Percentiles rank a stretch among this genome's conserved stretches.
Evolutionary conservation across 371 early-diverging fungal species (phyloP).

Genomic region (Vavraia culicis): DNA sequence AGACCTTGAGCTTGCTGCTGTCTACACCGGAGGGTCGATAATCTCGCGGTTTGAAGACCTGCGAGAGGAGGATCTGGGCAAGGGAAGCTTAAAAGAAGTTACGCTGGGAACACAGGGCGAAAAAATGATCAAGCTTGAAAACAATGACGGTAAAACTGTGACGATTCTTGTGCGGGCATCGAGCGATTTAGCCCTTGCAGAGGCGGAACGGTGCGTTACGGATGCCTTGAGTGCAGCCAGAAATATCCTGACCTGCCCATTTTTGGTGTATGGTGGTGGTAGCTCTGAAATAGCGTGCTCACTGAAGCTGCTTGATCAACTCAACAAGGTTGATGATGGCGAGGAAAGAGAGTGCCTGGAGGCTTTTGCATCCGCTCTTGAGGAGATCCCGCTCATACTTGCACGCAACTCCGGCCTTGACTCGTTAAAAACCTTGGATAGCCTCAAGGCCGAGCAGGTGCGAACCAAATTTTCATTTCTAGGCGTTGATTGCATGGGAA

Average conservation of each 20-base stretch:
- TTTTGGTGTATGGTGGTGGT: conserved; percentile 96
- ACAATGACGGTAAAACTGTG: conserved; percentile 56
- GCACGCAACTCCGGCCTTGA: conserved; percentile 81
- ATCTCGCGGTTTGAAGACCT: conserved; percentile 96
- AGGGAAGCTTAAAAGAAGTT: conserved; percentile 76
- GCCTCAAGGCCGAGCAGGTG: conserved; percentile 69
- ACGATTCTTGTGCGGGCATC: conserved; percentile 92
- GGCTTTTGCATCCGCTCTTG: conserved; percentile 78
- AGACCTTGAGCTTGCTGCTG: conserved; percentile 81
- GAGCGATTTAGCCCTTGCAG: conserved; percentile 93
- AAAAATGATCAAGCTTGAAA: conserved; percentile 81
- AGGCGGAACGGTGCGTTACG: conserved; percentile 88
- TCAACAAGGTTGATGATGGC: not conserved
- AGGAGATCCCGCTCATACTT: conserved; percentile 76
- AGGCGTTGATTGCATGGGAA: conserved; percentile 77
- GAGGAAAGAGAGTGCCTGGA: conserved; percentile 18
- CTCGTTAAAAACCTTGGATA: conserved; percentile 73
- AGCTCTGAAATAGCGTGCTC: conserved; percentile 85
- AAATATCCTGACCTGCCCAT: conserved; percentile 77
- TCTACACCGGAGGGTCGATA: conserved; percentile 91
- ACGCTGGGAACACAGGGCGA: conserved; percentile 90
- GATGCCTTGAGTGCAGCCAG: conserved; percentile 97
- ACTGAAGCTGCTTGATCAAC: conserved; percentile 36
- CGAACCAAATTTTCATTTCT: conserved; percentile 57
- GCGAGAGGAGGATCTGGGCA: conserved; percentile 63